Evolutionary conservation across 495 filamentous ascomycete species (phyloP), one percentile per base, ranked within the genome.

Genomic region (Margaritispora aquatica): DNA sequence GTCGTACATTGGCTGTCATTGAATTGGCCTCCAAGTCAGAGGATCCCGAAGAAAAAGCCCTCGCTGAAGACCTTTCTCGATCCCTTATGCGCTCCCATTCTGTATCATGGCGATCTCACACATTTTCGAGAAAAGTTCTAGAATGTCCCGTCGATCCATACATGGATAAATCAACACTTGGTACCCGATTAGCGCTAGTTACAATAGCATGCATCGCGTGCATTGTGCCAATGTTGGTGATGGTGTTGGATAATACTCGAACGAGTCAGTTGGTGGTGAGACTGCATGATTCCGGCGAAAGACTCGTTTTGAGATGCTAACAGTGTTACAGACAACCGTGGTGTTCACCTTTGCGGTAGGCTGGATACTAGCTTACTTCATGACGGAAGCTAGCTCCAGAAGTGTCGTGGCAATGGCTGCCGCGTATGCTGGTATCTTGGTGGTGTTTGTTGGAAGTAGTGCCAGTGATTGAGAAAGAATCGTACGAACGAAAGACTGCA

Each of bases 181-280:
- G 31, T 13, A 17, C 20, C 9, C 36, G 61, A 26, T 51, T 63
- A 36, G 31, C 27, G 17, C 41, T 51, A n/a, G 46, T 56, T 24
- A 59, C 56, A 17, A 52, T 63, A 31, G 52, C 41, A 8, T 51
- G 56, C n/a, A 27, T 57, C n/a, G 55, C 61, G 20, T 44, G 59
- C 23, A 63, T 59, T 26, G 13, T 63, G 1, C 61, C 61, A 1
- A 63, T 63, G 61, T 34, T 63, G 27, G 56, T 59, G n/a, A 63
- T 63, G 61, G 51, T 63, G n/a, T 22, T 63, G 38, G 62, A 54
- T 54, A 44, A 22, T 23, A 60, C 57, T 36, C 58, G 19, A n/a
- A 5, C 54, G 13, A 57, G 47, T 7, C 29, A 17, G 1, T 3
- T 57, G 8, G 26, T 59, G 2, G 47, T 50, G 17, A 10, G 38